These are phyloP conservation scores for Plasmodium vivax DNA, from an alignment of 169 alveolate genomes.

Conservation along the genomic window DNA sequence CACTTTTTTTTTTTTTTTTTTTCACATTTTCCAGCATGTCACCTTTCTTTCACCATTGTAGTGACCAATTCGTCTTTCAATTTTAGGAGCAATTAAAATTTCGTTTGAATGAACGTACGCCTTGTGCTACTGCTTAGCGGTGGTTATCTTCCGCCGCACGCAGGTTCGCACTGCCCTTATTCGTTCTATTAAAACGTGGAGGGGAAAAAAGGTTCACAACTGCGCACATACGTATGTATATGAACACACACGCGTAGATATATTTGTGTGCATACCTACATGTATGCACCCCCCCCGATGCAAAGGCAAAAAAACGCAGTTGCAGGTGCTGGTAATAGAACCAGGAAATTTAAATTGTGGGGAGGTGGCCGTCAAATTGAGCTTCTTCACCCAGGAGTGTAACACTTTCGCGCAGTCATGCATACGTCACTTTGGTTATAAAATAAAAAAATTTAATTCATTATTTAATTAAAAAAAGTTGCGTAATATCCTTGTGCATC, in stretches of 20 bases:
- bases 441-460: neutral
- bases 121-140: neutral
- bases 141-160: neutral
- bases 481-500: neutral
- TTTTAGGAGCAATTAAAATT: neutral
- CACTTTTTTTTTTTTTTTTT: neutral
- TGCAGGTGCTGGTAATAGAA: neutral
- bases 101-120: neutral
- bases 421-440: neutral
- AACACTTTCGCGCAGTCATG: neutral
- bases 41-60: neutral
- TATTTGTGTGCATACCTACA: neutral
- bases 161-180: neutral
- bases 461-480: neutral
- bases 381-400: neutral
- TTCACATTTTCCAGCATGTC: neutral
- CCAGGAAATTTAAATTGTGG: neutral
- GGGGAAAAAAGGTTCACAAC: neutral
- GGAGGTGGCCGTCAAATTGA: neutral
- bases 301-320: conserved; percentile 1
- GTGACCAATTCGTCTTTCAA: neutral
- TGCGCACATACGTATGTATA: neutral
- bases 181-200: neutral
- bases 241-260: neutral
- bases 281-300: neutral